Evolutionary conservation across 2,329 filamentous ascomycete genomes (phyloP), one percentile per base, ranked within the genome.

Genomic region (Colletotrichum musae): DNA sequence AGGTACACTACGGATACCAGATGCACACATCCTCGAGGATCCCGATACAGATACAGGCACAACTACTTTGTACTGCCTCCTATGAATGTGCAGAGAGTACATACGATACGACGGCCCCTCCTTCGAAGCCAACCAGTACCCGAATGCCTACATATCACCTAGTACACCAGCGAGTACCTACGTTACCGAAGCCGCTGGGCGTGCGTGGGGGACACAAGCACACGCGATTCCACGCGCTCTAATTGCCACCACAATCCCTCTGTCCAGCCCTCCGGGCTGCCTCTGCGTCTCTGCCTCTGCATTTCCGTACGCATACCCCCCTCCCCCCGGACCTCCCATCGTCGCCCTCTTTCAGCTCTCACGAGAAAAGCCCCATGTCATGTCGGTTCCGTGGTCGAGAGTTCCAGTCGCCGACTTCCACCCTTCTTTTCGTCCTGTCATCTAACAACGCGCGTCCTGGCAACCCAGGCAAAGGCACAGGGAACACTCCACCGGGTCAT

Each of bases 201-300:
- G 32, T 52, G 47, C 57, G 57, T 59, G 57, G 57, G 57, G 43
- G 57, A 43, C 7, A 39, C 43, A 24, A 39, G 10, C 43, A 48
- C 45, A 48, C 16, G n/a, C 18, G 26, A 43, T 50, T 21, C 9
- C n/a, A 52, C 48, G 18, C 24, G 24, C 21, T 28, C 48, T 48
- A 16, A 28, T 36, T 43, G 32, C 48, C 48, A 24, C 57, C 43
- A 26, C 45, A 43, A n/a, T 43, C 45, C 7, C 45, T 48, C 45
- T 18, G n/a, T n/a, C 45, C 9, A n/a, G n/a, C n/a, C 45, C 32
- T 36, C 32, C 32, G 32, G 32, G 32, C 32, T 36, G 32, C 32
- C 32, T 36, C 56, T 57, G 21, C 21, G 13, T 13, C 18, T 45
- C 54, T 43, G 12, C 9, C 39, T 57, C 54, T 39, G 18, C 39